A percentile compares a stretch with the other conserved stretches of the same genome.
These are phyloP conservation scores for Mycena olivaceomarginata DNA, from an alignment of 768 basidiomycete species.

Conservation along the genomic window DNA sequence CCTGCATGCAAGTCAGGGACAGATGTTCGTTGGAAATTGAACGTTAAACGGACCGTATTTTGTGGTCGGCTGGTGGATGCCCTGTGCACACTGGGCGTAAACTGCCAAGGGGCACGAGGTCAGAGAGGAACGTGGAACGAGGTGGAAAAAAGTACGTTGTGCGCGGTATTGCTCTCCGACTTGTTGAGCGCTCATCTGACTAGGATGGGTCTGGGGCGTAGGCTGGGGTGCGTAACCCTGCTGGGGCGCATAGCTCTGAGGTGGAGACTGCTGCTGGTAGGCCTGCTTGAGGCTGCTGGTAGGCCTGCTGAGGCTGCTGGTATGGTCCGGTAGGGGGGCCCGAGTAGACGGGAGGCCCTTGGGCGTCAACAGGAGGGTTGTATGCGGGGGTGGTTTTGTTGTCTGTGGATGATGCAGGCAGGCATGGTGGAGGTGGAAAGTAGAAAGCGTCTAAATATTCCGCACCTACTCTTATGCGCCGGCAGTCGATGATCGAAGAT, in stretches of 20 bases:
- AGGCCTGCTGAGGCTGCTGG: constrained; percentile 2
- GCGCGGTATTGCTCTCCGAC: constrained; percentile 52
- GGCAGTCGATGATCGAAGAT: not conserved
- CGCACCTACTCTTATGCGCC: not conserved
- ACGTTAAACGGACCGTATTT: constrained; percentile 40
- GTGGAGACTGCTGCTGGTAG: constrained; percentile 18
- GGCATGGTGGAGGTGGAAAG: constrained; percentile 16
- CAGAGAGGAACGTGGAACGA: not conserved
- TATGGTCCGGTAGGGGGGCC: not conserved
- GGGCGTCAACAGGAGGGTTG: constrained; percentile 10
- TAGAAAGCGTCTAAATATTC: not conserved
- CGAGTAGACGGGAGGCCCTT: constrained; percentile 34
- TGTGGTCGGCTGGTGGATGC: constrained; percentile 47
- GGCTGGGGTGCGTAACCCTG: constrained; percentile 38
- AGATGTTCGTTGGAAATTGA: not conserved
- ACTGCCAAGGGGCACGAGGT: constrained; percentile 34
- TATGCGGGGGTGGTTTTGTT: constrained; percentile 38
- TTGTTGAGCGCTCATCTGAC: constrained; percentile 39
- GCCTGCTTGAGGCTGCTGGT: constrained; percentile 2
- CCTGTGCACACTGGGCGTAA: constrained; percentile 50
- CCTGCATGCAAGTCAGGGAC: not conserved
- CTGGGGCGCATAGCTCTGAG: constrained; percentile 23
- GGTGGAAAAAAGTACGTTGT: constrained; percentile 43
- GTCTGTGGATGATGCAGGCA: constrained; percentile 20
- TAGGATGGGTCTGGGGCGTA: constrained; percentile 31